Evolutionary conservation across 257 asterid genomes (phyloP).

Genomic region (Haberlea rhodopensis): DNA sequence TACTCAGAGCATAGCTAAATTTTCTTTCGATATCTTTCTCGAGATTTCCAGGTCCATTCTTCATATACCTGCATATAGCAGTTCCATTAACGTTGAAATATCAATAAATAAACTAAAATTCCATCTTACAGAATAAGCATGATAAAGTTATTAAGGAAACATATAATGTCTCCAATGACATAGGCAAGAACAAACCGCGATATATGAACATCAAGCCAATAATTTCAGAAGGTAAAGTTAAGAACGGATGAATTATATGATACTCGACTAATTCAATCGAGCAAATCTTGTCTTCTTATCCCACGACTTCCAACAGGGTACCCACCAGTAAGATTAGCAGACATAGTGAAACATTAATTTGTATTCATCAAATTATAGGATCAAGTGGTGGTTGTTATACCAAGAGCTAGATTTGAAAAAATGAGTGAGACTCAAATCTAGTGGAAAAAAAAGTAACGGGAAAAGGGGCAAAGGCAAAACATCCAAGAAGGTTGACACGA

Average conservation of each 20-base stretch:
- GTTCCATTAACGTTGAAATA: background rate
- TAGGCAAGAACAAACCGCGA: background rate
- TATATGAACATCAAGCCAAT: background rate
- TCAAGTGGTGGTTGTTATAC: no score
- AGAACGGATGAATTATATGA: background rate
- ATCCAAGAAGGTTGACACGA: no score
- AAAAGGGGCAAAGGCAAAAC: no score
- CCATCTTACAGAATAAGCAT: background rate
- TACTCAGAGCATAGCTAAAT: conserved; percentile 90
- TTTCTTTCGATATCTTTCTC: conserved; percentile 91
- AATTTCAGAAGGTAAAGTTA: conserved; percentile 8
- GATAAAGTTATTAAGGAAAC: background rate
- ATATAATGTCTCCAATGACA: background rate
- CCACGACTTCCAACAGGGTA: background rate
- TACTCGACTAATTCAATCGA: background rate
- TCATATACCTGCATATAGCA: conserved; percentile 66
- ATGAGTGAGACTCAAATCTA: no score
- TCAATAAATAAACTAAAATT: background rate
- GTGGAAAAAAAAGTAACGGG: no score
- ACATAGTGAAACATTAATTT: background rate
- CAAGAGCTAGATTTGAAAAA: no score
- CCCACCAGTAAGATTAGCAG: background rate
- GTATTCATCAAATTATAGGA: no score
- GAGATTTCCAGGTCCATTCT: conserved; percentile 75
- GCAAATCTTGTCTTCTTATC: background rate